A percentile compares a stretch with the other conserved stretches of the same genome.
These are phyloP conservation scores for Talaromyces borbonicus DNA, from an alignment of 495 filamentous ascomycete species.

Conservation along the genomic window DNA sequence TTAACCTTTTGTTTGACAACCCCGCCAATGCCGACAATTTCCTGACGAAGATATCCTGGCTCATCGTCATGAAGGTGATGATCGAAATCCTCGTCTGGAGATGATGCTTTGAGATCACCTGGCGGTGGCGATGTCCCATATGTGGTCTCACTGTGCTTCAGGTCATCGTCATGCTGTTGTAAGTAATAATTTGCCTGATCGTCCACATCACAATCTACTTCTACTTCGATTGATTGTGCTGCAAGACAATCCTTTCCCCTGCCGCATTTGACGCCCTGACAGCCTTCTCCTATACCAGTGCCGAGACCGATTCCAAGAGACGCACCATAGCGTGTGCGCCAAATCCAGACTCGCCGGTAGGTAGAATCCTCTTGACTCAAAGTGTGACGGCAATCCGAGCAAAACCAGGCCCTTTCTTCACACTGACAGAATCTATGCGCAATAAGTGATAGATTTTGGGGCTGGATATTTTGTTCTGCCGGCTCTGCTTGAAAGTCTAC, in stretches of 20 bases:
- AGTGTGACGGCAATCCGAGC: constrained; percentile 62
- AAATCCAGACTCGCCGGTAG: constrained; percentile 75
- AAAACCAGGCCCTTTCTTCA: constrained; percentile 62
- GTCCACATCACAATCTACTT: constrained; percentile 67
- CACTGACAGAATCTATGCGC: constrained; percentile 61
- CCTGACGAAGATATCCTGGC: constrained; percentile 68
- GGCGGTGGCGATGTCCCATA: neutral
- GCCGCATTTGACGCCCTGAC: constrained; percentile 77
- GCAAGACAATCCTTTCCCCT: constrained; percentile 60
- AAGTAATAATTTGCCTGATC: constrained; percentile 22
- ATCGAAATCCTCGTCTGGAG: neutral
- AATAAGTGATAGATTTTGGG: constrained; percentile 34
- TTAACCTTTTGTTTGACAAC: constrained; percentile 72
- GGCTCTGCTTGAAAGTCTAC: neutral
- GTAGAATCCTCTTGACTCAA: constrained; percentile 60
- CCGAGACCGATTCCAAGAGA: constrained; percentile 66
- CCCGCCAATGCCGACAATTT: constrained; percentile 82
- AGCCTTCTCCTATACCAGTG: constrained; percentile 79
- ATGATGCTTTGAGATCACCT: neutral
- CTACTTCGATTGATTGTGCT: constrained; percentile 62
- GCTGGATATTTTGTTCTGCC: constrained; percentile 1
- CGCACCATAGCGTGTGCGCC: constrained; percentile 77
- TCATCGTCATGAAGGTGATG: constrained; percentile 29
- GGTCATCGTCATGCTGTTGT: neutral
- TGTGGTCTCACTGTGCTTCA: neutral